These are phyloP conservation scores for Colletotrichum salicis DNA, from an alignment of 2,329 filamentous ascomycete genomes.

Conservation along the genomic window DNA sequence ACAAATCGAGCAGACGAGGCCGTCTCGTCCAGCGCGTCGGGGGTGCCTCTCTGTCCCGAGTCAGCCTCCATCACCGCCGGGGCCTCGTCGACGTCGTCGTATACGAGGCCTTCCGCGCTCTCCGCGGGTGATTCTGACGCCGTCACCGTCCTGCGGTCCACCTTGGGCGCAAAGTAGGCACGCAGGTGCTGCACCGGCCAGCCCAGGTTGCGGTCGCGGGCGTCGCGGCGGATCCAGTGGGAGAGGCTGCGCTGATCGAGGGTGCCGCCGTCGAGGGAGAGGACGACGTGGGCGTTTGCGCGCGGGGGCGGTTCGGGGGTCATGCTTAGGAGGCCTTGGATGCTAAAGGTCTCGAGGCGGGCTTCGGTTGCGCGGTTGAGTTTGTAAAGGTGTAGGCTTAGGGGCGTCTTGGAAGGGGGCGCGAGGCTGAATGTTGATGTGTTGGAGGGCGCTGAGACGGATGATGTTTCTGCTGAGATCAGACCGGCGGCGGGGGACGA, in stretches of 20 bases:
- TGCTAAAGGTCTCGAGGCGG: slow-evolving; percentile 30
- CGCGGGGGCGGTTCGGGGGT: slow-evolving; percentile 34
- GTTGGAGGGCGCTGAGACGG: slow-evolving; percentile 51
- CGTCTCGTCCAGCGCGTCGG: slow-evolving; percentile 15
- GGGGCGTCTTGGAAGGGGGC: slow-evolving; percentile 49
- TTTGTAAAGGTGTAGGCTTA: slow-evolving; percentile 34
- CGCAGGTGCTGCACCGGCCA: slow-evolving; percentile 38
- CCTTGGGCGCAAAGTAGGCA: slow-evolving; percentile 33
- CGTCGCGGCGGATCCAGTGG: slow-evolving; percentile 54
- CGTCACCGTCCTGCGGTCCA: not conserved
- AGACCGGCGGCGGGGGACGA: slow-evolving; percentile 46
- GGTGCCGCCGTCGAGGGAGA: slow-evolving; percentile 49
- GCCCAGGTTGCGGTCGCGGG: slow-evolving; percentile 45
- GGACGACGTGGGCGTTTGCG: slow-evolving; percentile 46
- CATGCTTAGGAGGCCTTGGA: slow-evolving; percentile 32
- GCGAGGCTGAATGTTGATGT: slow-evolving; percentile 59
- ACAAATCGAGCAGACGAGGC: slow-evolving; percentile 43
- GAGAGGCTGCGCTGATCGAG: slow-evolving; percentile 44
- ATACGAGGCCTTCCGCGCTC: not conserved
- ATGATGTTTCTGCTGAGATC: slow-evolving; percentile 52
- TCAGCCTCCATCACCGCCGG: not conserved
- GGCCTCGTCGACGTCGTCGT: slow-evolving; percentile 5
- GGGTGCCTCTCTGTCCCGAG: not conserved
- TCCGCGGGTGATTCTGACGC: not conserved
- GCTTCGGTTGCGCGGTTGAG: slow-evolving; percentile 43